Conservation (phyloP, 176 grass and related monocot genomes). For the Cenchrus purpureus region DNA sequence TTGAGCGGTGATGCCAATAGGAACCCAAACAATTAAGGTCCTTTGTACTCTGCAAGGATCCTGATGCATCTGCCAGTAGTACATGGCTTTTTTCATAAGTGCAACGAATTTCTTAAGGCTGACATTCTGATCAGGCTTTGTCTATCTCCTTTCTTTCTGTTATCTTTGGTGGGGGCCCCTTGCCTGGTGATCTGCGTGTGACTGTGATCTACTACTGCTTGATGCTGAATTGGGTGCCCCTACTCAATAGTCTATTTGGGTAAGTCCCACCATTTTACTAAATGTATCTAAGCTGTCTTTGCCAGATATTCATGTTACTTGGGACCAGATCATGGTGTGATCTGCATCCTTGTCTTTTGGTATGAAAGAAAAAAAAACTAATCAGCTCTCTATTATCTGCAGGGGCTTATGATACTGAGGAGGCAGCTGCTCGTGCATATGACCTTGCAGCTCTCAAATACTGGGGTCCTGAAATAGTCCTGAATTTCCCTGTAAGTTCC, state of each 20-base stretch:
- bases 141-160: slow-evolving; percentile 19
- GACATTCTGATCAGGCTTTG: slow-evolving; percentile 52
- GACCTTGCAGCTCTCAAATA: slow-evolving; percentile 95
- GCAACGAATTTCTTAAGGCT: slow-evolving; percentile 62
- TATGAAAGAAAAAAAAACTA: background rate
- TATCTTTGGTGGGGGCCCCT: slow-evolving; percentile 48
- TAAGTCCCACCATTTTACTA: slow-evolving; percentile 49
- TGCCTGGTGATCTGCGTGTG: slow-evolving; percentile 58
- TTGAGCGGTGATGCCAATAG: slow-evolving; percentile 2
- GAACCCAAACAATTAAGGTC: slow-evolving; percentile 3
- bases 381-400: slow-evolving; percentile 3
- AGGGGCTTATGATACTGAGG: slow-evolving; percentile 95
- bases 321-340: background rate
- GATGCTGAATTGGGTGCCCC: background rate
- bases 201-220: slow-evolving; percentile 50
- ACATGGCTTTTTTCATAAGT: slow-evolving; percentile 36
- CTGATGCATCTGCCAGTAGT: slow-evolving; percentile 37
- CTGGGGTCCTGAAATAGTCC: slow-evolving; percentile 69
- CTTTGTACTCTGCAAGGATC: slow-evolving; percentile 24
- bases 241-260: slow-evolving; percentile 67
- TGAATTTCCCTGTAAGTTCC: slow-evolving; percentile 79
- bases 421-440: slow-evolving; percentile 73
- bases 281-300: slow-evolving; percentile 23
- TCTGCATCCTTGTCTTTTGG: slow-evolving; percentile 24
- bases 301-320: slow-evolving; percentile 44